These are phyloP conservation scores for Globisporangium cylindrosporum DNA, from an alignment of 352 stramenopile species.

Conservation along the genomic window DNA sequence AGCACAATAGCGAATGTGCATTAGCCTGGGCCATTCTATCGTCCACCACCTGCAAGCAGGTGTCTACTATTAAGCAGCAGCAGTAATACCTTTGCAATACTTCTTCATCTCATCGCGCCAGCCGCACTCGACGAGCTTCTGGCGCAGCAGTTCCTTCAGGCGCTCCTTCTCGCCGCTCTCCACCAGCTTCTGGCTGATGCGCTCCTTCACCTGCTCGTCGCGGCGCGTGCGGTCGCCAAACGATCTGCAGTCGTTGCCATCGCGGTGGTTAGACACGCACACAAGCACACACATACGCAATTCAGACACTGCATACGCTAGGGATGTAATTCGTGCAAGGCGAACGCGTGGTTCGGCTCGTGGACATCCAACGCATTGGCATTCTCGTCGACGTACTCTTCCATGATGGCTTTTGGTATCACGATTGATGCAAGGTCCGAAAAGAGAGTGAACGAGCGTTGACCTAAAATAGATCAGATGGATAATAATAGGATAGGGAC, in stretches of 20 bases:
- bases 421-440: too few species aligned
- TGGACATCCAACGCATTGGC: too few species aligned
- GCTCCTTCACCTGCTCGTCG: conserved; percentile 70
- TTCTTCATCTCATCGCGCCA: conserved; percentile 92
- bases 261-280: neutral
- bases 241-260: conserved; percentile 26
- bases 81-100: conserved; percentile 74
- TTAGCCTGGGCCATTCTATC: neutral
- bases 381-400: too few species aligned
- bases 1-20: neutral
- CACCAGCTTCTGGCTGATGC: conserved; percentile 86
- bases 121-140: conserved; percentile 88
- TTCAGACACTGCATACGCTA: too few species aligned
- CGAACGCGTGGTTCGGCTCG: too few species aligned
- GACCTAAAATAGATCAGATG: too few species aligned
- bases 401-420: too few species aligned
- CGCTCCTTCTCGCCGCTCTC: conserved; percentile 89
- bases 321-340: too few species aligned
- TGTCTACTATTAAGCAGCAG: neutral
- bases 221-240: conserved; percentile 46
- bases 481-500: too few species aligned
- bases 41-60: neutral
- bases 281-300: neutral
- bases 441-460: too few species aligned
- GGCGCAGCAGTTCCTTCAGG: conserved; percentile 86